Evolutionary conservation across 495 filamentous ascomycete genomes (phyloP), one percentile per base, ranked within the genome.

Genomic region (Talaromyces borbonicus): DNA sequence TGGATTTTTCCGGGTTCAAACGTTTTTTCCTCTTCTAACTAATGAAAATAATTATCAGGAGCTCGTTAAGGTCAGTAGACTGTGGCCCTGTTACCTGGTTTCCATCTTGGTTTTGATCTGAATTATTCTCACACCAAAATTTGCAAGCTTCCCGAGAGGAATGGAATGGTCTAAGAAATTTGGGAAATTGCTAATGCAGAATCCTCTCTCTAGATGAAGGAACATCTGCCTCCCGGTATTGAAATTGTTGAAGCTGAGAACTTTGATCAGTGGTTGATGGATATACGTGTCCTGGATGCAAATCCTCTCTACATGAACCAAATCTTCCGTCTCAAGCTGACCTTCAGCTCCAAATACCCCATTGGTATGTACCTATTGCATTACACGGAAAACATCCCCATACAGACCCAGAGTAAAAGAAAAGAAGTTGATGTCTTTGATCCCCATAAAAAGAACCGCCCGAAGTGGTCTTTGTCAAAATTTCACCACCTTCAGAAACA

Each of bases 221-320:
- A 67, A n/a, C 66, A 73, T 36, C 51, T 73, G 14, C 72, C 73
- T 3, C 73, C 72, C 1, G 92, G 92, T 39, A 92, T 99, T 54
- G 67, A 72, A 42, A 76, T 96, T 40, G 83, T 87, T 40, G 77
- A 79, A 30, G 80, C 87, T 19, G 83, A 92, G 22, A 80, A 87
- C 57, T 75, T 96, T 25, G 75, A 85, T 54, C 81, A 93, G 71
- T 99, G 93, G 93, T 72, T 81, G 18, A 80, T 99, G 66, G 92
- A 99, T 59, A 94, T 99, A 49, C 65, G 73, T 44, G 88, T 99
- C 30, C 74, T 97, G 2, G 90, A 96, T 60, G 69, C 80, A 48
- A 99, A 99, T 55, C 90, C 92, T 11, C 66, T 99, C 32, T 99
- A 99, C 65, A 63, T 71, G 14, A 72, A 79, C 60, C 72, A 99